Conservation (phyloP, 352 stramenopile species). For the Peronospora tabacina region DNA sequence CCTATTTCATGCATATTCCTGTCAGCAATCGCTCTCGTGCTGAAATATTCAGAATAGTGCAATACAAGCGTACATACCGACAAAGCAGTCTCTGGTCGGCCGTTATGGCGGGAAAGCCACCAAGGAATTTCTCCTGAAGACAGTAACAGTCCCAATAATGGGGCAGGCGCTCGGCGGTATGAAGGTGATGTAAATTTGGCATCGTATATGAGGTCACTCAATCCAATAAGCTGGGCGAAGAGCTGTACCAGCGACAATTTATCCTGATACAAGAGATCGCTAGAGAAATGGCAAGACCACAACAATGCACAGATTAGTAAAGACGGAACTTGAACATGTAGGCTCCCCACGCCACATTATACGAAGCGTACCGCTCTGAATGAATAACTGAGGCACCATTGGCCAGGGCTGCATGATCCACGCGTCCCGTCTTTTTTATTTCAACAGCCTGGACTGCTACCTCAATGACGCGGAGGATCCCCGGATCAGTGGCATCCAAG, state of each 20-base stretch:
- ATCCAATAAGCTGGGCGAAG: conserved; percentile 28
- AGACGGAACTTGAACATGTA: not conserved
- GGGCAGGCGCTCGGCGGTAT: conserved; percentile 33
- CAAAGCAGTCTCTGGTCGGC: conserved; percentile 63
- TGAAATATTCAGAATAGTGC: not conserved
- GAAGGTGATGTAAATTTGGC: conserved; percentile 52
- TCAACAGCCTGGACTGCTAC: conserved; percentile 51
- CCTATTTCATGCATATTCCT: conserved; percentile 21
- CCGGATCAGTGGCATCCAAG: conserved; percentile 47
- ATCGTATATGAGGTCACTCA: conserved; percentile 12
- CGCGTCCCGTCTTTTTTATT: conserved; percentile 45
- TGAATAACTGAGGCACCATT: conserved; percentile 60
- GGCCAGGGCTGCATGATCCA: conserved; percentile 57
- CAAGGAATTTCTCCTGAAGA: conserved; percentile 49
- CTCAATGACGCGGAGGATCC: conserved; percentile 33
- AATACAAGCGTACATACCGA: conserved; percentile 38
- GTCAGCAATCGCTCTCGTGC: conserved; percentile 4
- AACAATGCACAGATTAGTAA: not conserved
- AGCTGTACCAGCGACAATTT: conserved; percentile 27
- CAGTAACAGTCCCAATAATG: conserved; percentile 32
- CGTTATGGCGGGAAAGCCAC: conserved; percentile 75
- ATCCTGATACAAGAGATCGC: conserved; percentile 46
- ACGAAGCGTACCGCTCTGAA: conserved; percentile 36
- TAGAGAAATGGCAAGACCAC: conserved; percentile 16
- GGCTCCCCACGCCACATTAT: not conserved